Evolutionary conservation across 805 yeast genomes (phyloP).

Genomic region (Zygosaccharomyces pseudorouxii): DNA sequence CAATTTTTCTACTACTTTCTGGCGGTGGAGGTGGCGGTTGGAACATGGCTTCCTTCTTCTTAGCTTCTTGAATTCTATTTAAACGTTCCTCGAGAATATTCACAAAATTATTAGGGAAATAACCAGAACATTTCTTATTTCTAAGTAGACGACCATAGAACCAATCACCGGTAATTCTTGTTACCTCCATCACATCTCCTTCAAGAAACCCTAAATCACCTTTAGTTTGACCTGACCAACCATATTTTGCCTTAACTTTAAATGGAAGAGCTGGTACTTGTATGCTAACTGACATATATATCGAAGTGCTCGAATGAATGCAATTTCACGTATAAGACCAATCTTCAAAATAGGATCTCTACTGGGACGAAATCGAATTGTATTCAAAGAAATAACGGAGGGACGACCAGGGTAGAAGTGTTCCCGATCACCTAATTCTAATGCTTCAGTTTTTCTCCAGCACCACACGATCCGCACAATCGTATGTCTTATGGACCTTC

Average conservation of each 20-base stretch:
- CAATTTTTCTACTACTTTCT: constrained; percentile 4
- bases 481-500: background rate
- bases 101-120: constrained; percentile 85
- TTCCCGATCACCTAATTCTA: background rate
- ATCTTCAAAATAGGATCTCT: background rate
- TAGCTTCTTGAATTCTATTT: constrained; percentile 12
- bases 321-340: background rate
- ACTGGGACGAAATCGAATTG: background rate
- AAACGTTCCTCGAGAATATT: constrained; percentile 44
- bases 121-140: constrained; percentile 70
- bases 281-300: constrained; percentile 13
- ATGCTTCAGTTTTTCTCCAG: background rate
- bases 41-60: constrained; percentile 2
- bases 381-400: background rate
- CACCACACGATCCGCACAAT: background rate
- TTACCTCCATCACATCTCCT: constrained; percentile 86
- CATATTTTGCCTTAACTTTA: constrained; percentile 73
- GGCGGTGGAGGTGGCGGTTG: constrained; percentile 13
- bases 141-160: constrained; percentile 81
- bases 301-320: background rate
- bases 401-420: background rate
- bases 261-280: constrained; percentile 54
- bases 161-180: constrained; percentile 85
- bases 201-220: constrained; percentile 91
- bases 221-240: constrained; percentile 91